Evolutionary conservation across 768 basidiomycete genomes (phyloP).

Genomic region (Auricularia sp.): DNA sequence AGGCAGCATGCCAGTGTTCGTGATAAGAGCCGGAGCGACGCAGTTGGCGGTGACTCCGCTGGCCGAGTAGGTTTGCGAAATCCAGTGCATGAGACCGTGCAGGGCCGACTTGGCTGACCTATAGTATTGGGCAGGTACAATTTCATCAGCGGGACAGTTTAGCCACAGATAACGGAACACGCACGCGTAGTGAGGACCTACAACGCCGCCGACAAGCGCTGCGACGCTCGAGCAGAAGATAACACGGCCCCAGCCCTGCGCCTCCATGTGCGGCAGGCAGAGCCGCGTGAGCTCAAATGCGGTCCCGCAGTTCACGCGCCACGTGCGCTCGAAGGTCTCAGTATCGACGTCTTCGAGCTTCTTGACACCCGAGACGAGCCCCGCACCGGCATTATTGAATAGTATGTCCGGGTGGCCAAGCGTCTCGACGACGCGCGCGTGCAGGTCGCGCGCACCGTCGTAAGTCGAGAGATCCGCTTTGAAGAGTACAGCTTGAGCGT

Average conservation of each 20-base stretch:
- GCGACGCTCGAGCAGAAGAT: slow-evolving; percentile 46
- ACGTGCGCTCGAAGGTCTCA: slow-evolving; percentile 35
- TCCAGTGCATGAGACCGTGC: slow-evolving; percentile 47
- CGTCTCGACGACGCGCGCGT: slow-evolving; percentile 31
- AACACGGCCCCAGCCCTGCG: slow-evolving; percentile 39
- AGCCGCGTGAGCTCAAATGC: slow-evolving; percentile 40
- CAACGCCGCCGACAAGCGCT: slow-evolving; percentile 41
- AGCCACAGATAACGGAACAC: not conserved
- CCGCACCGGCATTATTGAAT: slow-evolving; percentile 42
- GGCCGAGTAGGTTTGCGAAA: slow-evolving; percentile 40
- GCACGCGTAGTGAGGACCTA: slow-evolving; percentile 44
- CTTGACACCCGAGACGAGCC: slow-evolving; percentile 34
- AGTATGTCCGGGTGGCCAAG: slow-evolving; percentile 43
- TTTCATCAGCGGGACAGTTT: not conserved
- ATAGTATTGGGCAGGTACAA: not conserved
- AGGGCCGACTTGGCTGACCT: slow-evolving; percentile 42
- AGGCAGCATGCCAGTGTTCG: slow-evolving; percentile 9
- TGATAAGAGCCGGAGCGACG: slow-evolving; percentile 42
- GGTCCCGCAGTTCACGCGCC: slow-evolving; percentile 40
- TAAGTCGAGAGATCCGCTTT: slow-evolving; percentile 40
- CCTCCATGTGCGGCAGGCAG: slow-evolving; percentile 41
- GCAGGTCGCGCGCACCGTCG: slow-evolving; percentile 33
- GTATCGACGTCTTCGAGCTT: slow-evolving; percentile 36
- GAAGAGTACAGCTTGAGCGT: slow-evolving; percentile 33
- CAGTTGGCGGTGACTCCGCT: slow-evolving; percentile 45